Base-by-base conservation (phyloP, 306 rosid species). In the Neltuma alba region DNA sequence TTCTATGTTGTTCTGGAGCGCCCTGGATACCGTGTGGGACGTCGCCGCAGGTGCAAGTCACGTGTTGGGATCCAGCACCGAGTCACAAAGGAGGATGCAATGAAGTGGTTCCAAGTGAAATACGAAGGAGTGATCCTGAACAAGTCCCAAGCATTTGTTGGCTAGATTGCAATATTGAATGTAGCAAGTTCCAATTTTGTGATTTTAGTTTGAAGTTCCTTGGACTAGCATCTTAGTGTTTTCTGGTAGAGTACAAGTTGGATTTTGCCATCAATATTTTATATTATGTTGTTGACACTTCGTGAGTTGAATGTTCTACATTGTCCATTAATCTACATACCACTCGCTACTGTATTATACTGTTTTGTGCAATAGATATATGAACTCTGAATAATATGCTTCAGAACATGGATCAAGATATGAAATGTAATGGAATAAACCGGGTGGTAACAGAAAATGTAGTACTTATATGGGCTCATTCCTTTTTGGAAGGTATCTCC, bases 31-130 rank as follows among this genome's bases (percentile, higher is more conserved):
- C 94, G 97, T 81, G 97, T 92, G 15, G 94, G 97, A 3, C 94
- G 95, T 1, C 91, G 94, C 7, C 91, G 92, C 28, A 72, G 97
- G 31, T 93, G 97, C 97, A 93, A 93, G 85, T 58, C 96, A 21
- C 89, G 88, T 13, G 93, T 93, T 34, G 98, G 98, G 62, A 93
- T 93, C 82, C 98, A 87, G 82, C 97, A 93, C 77, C 87, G 98
- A 0, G 97, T 93, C 52, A 88, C 94, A 3, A 93, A 93, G 83
- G 98, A 93, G 9, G 98, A 91, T 75, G 84, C 97, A 11, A 93
- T 93, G 97, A 91, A 89, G 80, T 93, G 98, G 98, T 93, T 93
- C 85, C 94, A 93, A 81, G 94, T 91, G 85, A 93, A 91, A 75
- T 91, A 93, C 4, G 98, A 93, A 83, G 98, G 97, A 60, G 98